These are phyloP conservation scores for Solanum paucissectum DNA, from an alignment of 257 asterid species.

Conservation along the genomic window DNA sequence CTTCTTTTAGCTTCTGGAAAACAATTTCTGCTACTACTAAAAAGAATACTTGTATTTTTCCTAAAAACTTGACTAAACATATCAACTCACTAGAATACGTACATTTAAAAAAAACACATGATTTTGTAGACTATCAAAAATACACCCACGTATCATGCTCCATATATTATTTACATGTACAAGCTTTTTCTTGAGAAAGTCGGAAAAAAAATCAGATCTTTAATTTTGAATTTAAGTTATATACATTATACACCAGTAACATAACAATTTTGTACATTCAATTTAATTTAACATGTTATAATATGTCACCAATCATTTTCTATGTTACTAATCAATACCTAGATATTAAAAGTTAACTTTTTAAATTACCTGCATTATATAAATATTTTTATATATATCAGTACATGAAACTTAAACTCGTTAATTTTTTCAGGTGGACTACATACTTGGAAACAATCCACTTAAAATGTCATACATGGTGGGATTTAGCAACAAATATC, in stretches of 20 bases:
- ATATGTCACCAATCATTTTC: neutral
- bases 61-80: neutral
- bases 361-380: neutral
- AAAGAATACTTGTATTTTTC: neutral
- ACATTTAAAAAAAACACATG: neutral
- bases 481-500: conserved; percentile 31
- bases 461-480: conserved; percentile 66
- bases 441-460: conserved; percentile 63
- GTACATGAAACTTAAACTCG: neutral
- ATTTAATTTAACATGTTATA: neutral
- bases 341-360: neutral
- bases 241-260: neutral
- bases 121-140: neutral
- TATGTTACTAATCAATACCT: neutral
- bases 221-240: neutral
- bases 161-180: neutral
- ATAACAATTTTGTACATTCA: neutral
- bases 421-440: conserved; percentile 35
- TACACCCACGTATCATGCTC: neutral
- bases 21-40: neutral
- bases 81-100: neutral
- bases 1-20: neutral
- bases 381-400: neutral
- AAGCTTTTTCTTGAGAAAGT: neutral
- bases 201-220: neutral